Base-by-base conservation (phyloP, 2,329 filamentous ascomycete species). In the Pyrenochaeta sp. region DNA sequence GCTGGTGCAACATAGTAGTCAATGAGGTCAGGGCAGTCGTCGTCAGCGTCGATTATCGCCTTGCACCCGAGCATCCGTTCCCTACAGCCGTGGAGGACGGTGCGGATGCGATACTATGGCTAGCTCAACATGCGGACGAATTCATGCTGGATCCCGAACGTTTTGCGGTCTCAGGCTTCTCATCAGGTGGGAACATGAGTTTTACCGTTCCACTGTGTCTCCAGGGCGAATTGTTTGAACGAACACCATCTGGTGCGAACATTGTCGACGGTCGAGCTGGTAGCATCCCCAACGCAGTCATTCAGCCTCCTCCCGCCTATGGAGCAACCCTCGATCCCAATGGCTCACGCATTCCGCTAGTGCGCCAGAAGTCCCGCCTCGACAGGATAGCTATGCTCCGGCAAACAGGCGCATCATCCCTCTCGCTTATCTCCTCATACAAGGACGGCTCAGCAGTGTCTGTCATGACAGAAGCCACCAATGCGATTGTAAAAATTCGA, bases 1-100 rank as follows among this genome's bases (percentile, higher is more conserved):
- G 86, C 55, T 89, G 86, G 86, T 83, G 84, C 42, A 79, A 79
- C 25, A 80, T 81, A 6, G 83, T 88, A 2, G 79, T 87, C n/a
- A 69, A 84, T 2, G 77, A 87, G 56, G 81, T 84, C 13, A 80
- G 80, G 45, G 86, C 86, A 3, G 82, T 89, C 5, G 82, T 88
- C 22, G 83, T 88, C 54, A 84, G 82, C 58, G 87, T 89, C 54
- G 84, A 84, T 56, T 89, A 89, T 67, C 82, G 87, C 15, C 80
- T 83, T 19, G 86, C 86, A 0, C 87, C 87, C 3, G 86, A 89
- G 68, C 77, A 83, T 58, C 85, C 86, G 0, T 89, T 89, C 64
- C 87, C 87, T 1, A 86, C 83, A 0, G 85, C 86, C 0, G 86
- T 89, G 2, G 87, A 89, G 62, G 87, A 90, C 61, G 86, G 86